Base-by-base conservation (phyloP, 2,329 filamentous ascomycete genomes). In the Daldinia sp. region DNA sequence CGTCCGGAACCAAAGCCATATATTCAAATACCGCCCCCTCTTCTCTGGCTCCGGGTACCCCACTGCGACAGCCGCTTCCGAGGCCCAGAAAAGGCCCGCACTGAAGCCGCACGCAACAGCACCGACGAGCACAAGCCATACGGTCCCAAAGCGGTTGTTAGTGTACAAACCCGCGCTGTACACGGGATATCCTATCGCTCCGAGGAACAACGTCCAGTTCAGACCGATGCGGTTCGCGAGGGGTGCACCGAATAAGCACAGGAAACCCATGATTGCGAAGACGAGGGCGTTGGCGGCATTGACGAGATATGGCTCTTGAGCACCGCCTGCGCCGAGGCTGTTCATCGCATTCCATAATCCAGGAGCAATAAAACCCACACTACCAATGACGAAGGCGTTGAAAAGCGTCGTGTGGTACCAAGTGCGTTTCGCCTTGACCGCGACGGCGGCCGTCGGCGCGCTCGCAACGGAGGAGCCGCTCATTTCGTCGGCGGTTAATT, bases 31-130 rank as follows among this genome's bases (percentile, higher is more conserved):
- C 3, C 83, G 82, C 0, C 88, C 89, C 35, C 86, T 82, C 51
- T 90, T 90, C 66, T 85, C 86, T 0, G 89, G 88, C 71, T 92
- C 90, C 0, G 90, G 89, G 63, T 93, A 93, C 0, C 87, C 83
- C 4, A 93, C 82, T 0, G 89, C 89, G 52, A 93, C 88, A 0
- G 90, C 89, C 1, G 87, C 89, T 76, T 93, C 90, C 0, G 88
- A 87, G 80, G 87, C 88, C 90, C 90, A 93, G 74, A 93, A 92
- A 0, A 92, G 79, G 0, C 90, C 90, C 0, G 90, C 90, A 0
- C 86, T 88, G 27, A 91, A 81, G 7, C 90, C 90, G 67, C 90
- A 92, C 0, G 89, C 79, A 0, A 88, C 88, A 0, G 88, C 88
- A 1, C 89, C 90, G 2, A 93, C 75, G 0, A 92, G 80, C 0